Evolutionary conservation across 768 basidiomycete species (phyloP), one percentile per base, ranked within the genome.

Genomic region (Termitomyces sp.): DNA sequence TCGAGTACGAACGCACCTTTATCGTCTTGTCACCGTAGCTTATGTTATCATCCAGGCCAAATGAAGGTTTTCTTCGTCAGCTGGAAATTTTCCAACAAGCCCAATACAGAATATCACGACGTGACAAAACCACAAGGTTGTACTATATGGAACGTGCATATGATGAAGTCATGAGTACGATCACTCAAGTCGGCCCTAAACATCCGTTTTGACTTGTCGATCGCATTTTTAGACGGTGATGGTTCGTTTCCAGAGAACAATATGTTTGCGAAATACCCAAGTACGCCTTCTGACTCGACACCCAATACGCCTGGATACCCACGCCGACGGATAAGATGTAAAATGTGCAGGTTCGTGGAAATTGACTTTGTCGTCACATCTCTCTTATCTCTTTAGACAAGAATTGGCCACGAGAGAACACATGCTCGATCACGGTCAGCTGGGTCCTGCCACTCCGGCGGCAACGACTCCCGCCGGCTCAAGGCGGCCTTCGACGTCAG

Each of bases 371-470:
- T 8, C 14, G 5, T 18, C n/a, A 0, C 35, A 6, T 14, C n/a
- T 20, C 26, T 38, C 49, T 46, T 40, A 54, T 30, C 10, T 22
- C 35, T 57, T 11, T 54, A 88, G 92, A 65, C 86, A 87, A 58
- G 92, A 93, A 64, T 79, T 98, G 14, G 94, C 94, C 0, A 83
- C 90, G 0, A 79, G 90, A n/a, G 92, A 94, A 67, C 91, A 97
- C 68, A 93, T 98, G 90, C 81, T 94, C 48, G 90, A 94, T 68
- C 93, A 95, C 64, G 88, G 87, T 5, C 88, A 92, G 65, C 72
- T 90, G 4, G 87, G 86, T 2, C 83, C 87, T 10, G 76, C 84
- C 2, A 89, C 87, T 0, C 87, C 86, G 4, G 76, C 79, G 6
- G 58, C 70, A 5, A 62, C 72, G 5, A 78, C 85, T 0, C 83